A percentile compares a stretch with the other conserved stretches of the same genome.
These are phyloP conservation scores for Kodamaea kakaduensis DNA, from an alignment of 805 yeast genomes.

Conservation along the genomic window DNA sequence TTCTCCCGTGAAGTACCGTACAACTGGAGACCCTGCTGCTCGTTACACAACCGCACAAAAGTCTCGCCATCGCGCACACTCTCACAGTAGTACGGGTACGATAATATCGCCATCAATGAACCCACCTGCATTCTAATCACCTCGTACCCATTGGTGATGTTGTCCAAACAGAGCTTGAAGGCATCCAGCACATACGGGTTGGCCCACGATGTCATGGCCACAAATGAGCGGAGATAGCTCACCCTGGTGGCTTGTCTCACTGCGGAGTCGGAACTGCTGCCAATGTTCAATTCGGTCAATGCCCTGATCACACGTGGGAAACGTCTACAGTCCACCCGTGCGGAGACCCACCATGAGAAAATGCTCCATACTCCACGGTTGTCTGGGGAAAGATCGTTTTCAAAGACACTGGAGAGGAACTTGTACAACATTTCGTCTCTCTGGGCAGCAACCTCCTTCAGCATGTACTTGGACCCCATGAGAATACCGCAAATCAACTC, in stretches of 20 bases:
- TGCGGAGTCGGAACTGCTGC: slow-evolving; percentile 54
- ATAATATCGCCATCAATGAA: slow-evolving; percentile 47
- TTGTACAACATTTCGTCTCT: slow-evolving; percentile 46
- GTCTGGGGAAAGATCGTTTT: slow-evolving; percentile 67
- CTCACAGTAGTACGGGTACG: slow-evolving; percentile 41
- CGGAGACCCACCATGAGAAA: slow-evolving; percentile 69
- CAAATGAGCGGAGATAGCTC: slow-evolving; percentile 47
- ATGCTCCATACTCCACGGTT: slow-evolving; percentile 71
- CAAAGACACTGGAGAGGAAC: slow-evolving; percentile 46
- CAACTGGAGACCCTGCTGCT: slow-evolving; percentile 30
- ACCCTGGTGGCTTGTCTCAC: slow-evolving; percentile 61
- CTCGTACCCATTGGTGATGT: slow-evolving; percentile 64
- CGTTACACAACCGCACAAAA: slow-evolving; percentile 38
- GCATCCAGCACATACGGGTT: slow-evolving; percentile 47
- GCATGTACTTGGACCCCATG: slow-evolving; percentile 44
- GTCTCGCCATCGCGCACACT: slow-evolving; percentile 34
- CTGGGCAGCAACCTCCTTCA: slow-evolving; percentile 23
- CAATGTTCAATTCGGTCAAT: slow-evolving; percentile 46
- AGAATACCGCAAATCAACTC: slow-evolving; percentile 69
- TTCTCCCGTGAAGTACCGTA: slow-evolving; percentile 15
- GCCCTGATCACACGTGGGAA: slow-evolving; percentile 47
- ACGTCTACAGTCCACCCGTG: slow-evolving; percentile 65
- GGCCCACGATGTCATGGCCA: slow-evolving; percentile 52
- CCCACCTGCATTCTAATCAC: slow-evolving; percentile 70
- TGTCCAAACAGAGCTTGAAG: slow-evolving; percentile 40